Evolutionary conservation across 1,139 yeast species (phyloP), one percentile per base, ranked within the genome.

Genomic region (Suhomyces anneliseae): DNA sequence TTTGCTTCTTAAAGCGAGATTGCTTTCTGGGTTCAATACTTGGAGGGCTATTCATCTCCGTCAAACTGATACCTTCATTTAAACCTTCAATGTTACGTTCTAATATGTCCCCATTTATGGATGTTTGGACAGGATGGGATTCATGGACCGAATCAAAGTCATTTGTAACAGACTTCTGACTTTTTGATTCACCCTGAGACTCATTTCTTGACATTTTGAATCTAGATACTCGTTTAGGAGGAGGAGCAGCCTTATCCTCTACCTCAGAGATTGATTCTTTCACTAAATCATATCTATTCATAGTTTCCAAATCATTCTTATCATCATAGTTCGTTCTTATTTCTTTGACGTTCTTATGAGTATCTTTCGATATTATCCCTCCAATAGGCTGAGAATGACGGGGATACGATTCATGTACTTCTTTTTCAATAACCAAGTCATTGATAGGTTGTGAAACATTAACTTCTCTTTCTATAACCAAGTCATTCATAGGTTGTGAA

Each of bases 261-360:
- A 34, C 45, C n/a, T 53, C 54, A 5, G 51, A 36, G 55, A 39
- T 60, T 48, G 39, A 66, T 57, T 33, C 70, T 50, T 51, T 68
- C 64, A 42, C 62, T 43, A 26, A 66, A 67, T 37, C 49, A 45
- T 46, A 62, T 56, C 53, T 50, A 44, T 47, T 53, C 39, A 56
- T 27, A 19, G 54, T 48, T 33, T 52, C 53, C n/a, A 34, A 31
- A 6, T 12, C 32, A 3, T 8, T 10, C 6, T 44, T 47, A 12
- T 29, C n/a, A 29, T 9, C 9, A 11, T 29, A 29, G 7, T 9
- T 29, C n/a, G 32, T 29, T 9, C 32, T 4, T 9, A 29, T 29
- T 29, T 29, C 32, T 11, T 4, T 29, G 32, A 11, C 4, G 7
- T 9, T 29, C 4, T 29, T 29, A 6, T n/a, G 5, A 15, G 34